Evolutionary conservation across 1,284 basidiomycete species (phyloP).

Genomic region (Moesziomyces aphidis): DNA sequence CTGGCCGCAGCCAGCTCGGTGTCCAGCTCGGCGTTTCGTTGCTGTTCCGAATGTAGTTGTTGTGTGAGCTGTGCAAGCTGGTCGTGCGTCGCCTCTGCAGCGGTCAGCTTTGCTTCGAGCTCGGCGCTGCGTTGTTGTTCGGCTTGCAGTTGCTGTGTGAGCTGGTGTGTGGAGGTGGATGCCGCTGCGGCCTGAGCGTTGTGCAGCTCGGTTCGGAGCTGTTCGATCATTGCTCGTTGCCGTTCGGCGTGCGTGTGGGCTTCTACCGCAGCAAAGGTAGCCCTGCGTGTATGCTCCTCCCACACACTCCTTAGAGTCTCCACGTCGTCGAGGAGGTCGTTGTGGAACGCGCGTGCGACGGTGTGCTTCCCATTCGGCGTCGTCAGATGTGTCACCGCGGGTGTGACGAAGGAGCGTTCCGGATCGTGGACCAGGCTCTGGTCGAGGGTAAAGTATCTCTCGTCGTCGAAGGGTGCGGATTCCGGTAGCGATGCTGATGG

Average conservation of each 20-base stretch:
- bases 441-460: conserved; percentile 14
- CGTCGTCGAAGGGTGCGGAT: background rate
- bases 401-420: conserved; percentile 19
- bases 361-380: conserved; percentile 23
- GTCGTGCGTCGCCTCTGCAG: no score
- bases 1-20: conserved; percentile 10
- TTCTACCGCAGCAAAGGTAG: conserved; percentile 17
- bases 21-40: conserved; percentile 4
- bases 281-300: conserved; percentile 10
- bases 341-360: conserved; percentile 4
- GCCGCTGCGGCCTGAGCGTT: background rate
- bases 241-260: conserved; percentile 1
- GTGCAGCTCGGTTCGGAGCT: conserved; percentile 5
- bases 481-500: background rate
- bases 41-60: no score
- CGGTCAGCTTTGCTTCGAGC: background rate
- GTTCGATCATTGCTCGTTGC: background rate
- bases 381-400: conserved; percentile 8
- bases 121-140: background rate
- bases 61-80: background rate
- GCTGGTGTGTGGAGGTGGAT: background rate
- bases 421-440: conserved; percentile 26
- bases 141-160: background rate
- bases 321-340: conserved; percentile 40
- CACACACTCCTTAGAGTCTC: conserved; percentile 4